Percentiles rank a stretch among this genome's conserved stretches.
Conservation (phyloP, 768 basidiomycete species). For the Grammothele lineata region DNA sequence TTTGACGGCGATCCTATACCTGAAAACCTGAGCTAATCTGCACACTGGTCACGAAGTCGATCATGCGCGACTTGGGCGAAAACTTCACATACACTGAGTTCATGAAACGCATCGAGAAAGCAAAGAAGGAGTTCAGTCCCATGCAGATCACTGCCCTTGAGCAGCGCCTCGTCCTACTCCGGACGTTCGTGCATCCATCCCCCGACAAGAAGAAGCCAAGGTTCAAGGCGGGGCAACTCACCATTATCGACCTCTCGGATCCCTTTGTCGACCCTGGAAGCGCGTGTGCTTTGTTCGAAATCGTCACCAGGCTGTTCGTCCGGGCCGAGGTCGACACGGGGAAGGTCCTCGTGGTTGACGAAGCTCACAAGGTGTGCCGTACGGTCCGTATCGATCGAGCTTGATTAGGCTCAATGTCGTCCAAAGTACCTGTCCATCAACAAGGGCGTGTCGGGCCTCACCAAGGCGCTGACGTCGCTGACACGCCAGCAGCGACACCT, state of each 20-base stretch:
- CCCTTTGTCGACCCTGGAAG: conserved; percentile 66
- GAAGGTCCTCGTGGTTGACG: conserved; percentile 69
- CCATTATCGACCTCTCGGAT: conserved; percentile 68
- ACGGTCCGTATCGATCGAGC: background rate
- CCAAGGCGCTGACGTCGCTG: conserved; percentile 51
- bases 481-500: conserved; percentile 69
- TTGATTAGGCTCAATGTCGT: background rate
- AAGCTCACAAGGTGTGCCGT: conserved; percentile 69
- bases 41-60: conserved; percentile 34
- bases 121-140: conserved; percentile 51
- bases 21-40: conserved; percentile 37
- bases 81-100: conserved; percentile 50
- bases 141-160: conserved; percentile 52
- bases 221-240: conserved; percentile 55
- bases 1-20: background rate
- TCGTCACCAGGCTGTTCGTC: conserved; percentile 60
- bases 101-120: conserved; percentile 37
- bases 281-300: conserved; percentile 70
- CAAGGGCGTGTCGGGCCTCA: conserved; percentile 46
- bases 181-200: conserved; percentile 57
- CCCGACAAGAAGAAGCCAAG: conserved; percentile 29
- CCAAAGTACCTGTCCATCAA: conserved; percentile 53
- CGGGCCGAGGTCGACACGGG: conserved; percentile 56
- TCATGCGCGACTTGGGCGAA: conserved; percentile 62
- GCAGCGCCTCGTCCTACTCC: conserved; percentile 60